Conservation (phyloP, 306 rosid species). For the Clitoria ternatea region DNA sequence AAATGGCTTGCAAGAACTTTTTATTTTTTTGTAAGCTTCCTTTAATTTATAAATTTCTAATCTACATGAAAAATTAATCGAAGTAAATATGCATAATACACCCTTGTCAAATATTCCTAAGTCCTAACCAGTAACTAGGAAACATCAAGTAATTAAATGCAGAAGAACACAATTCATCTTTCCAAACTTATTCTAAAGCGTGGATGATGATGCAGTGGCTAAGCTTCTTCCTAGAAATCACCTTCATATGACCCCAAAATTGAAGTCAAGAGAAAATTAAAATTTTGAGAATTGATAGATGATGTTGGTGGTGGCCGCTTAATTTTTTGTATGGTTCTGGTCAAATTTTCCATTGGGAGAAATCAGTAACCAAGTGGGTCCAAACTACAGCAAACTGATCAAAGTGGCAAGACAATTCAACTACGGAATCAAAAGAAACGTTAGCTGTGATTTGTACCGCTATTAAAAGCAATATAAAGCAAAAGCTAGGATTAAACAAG, state of each 20-base stretch:
- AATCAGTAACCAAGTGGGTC: conserved; percentile 26
- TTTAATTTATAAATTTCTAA: background rate
- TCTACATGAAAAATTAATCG: background rate
- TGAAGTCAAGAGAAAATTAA: background rate
- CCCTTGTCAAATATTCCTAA: background rate
- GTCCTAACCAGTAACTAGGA: too few relatives aligned
- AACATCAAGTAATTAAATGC: background rate
- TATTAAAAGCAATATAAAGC: background rate
- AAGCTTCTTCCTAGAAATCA: conserved; percentile 21
- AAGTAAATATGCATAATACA: background rate
- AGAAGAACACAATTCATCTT: background rate
- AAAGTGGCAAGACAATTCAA: conserved; percentile 24
- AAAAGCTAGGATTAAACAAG: background rate
- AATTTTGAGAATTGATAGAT: background rate
- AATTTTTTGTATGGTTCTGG: background rate
- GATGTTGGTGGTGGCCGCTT: background rate
- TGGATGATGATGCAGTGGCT: background rate
- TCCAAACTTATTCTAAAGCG: background rate
- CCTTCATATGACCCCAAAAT: background rate
- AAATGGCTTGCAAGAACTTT: background rate
- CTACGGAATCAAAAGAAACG: conserved; percentile 25
- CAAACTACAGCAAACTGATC: background rate
- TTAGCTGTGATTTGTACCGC: background rate
- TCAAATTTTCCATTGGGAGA: conserved; percentile 21
- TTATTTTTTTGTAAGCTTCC: background rate